Conservation (phyloP, 345 rosid genomes). For the Citrus cavaleriei region DNA sequence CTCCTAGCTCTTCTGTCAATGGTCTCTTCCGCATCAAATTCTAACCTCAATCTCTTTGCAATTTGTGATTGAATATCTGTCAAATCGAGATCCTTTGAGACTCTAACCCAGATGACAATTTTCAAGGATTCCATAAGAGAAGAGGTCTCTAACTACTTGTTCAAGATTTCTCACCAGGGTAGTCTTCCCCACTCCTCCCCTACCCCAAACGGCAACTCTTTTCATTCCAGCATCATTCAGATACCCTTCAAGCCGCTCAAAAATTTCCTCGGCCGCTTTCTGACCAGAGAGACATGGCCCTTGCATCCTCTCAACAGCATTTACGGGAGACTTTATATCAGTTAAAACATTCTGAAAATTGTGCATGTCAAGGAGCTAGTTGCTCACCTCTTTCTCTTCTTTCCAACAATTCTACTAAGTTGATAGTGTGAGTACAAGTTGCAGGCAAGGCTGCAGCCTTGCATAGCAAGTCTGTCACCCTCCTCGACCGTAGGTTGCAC, state of each 20-base stretch:
- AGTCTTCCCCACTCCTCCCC: slow-evolving; percentile 32
- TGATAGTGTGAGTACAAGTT: slow-evolving; percentile 7
- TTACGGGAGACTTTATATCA: slow-evolving; percentile 7
- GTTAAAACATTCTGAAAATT: slow-evolving; percentile 7
- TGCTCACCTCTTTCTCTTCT: slow-evolving; percentile 14
- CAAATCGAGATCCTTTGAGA: slow-evolving; percentile 17
- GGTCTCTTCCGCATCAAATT: slow-evolving; percentile 11
- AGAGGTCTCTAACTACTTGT: slow-evolving; percentile 10
- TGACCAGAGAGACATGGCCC: slow-evolving; percentile 30
- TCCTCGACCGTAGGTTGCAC: slow-evolving; percentile 15
- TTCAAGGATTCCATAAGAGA: slow-evolving; percentile 1
- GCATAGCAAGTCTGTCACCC: neutral
- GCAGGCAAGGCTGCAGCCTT: neutral
- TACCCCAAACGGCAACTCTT: slow-evolving; percentile 27
- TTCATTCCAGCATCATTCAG: slow-evolving; percentile 4
- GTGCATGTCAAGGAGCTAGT: slow-evolving; percentile 5
- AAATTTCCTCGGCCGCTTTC: slow-evolving; percentile 17
- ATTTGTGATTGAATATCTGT: slow-evolving; percentile 12
- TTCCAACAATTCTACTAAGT: slow-evolving; percentile 9
- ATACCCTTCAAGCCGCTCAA: slow-evolving; percentile 10
- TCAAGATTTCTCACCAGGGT: slow-evolving; percentile 24
- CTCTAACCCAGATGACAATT: slow-evolving; percentile 27
- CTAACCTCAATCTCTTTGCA: slow-evolving; percentile 24
- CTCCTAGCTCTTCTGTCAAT: slow-evolving; percentile 15
- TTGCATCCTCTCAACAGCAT: slow-evolving; percentile 23